A percentile compares a stretch with the other conserved stretches of the same genome.
Conservation (phyloP, 78 protist species). For the Isochrysis galbana region DNA sequence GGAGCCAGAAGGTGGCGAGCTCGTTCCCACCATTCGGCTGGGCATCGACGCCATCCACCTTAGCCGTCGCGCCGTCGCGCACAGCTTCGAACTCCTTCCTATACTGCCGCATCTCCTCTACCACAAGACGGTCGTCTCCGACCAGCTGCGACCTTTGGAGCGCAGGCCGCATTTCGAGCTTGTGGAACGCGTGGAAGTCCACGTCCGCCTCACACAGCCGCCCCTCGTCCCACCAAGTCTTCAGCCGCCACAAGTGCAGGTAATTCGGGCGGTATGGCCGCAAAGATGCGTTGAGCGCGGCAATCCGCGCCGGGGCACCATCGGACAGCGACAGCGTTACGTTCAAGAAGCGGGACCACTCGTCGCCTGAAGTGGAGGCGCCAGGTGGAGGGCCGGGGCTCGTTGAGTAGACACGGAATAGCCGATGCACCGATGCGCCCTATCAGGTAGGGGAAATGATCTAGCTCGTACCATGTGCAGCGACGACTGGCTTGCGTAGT, state of each 20-base stretch:
- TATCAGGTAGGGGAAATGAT: no score
- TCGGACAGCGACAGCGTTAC: not conserved
- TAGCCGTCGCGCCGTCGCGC: not conserved
- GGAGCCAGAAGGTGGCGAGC: slow-evolving; percentile 31
- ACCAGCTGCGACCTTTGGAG: not conserved
- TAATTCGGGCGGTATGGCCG: not conserved
- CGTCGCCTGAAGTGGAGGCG: no score
- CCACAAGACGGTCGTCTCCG: not conserved
- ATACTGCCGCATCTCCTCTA: not conserved
- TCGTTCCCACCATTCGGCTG: no score
- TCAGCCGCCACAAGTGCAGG: not conserved
- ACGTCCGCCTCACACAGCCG: not conserved
- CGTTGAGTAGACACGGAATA: no score
- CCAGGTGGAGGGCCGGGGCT: no score
- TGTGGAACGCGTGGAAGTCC: not conserved
- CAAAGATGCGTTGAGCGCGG: not conserved
- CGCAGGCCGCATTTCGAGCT: slow-evolving; percentile 7
- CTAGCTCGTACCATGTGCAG: no score
- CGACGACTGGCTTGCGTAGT: not conserved
- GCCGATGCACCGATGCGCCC: no score
- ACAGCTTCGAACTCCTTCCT: not conserved
- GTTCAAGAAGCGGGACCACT: not conserved
- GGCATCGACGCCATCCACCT: not conserved
- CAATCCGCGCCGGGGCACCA: not conserved
- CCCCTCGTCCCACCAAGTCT: not conserved